phyloP scores from a whole-genome alignment of 1,284 basidiomycete genomes.

The Ustilago shanxiensis region DNA sequence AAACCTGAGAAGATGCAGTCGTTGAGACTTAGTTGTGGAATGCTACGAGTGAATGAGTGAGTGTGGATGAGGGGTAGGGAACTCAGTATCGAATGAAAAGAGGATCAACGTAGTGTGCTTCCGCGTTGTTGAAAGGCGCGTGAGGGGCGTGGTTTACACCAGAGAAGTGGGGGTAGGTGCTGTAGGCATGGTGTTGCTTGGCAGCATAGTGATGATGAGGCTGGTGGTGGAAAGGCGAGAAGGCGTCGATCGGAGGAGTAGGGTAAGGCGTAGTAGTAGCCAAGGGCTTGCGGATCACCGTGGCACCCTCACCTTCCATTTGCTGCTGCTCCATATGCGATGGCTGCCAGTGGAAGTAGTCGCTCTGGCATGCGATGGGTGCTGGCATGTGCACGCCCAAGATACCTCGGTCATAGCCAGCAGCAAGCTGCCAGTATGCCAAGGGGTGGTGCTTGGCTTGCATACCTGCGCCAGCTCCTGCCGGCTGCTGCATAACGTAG shows the following conservation, averaged over 20 bases:
- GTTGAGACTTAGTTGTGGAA: conserved; percentile 5
- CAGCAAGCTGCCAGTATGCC: conserved; percentile 53
- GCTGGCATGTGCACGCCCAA: conserved; percentile 55
- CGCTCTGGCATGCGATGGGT: conserved; percentile 24
- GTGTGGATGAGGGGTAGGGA: background rate
- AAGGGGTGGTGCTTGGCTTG: conserved; percentile 45
- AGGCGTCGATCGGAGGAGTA: conserved; percentile 50
- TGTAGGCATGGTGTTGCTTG: conserved; percentile 19
- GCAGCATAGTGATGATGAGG: conserved; percentile 7
- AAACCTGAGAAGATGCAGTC: background rate
- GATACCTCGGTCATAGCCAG: conserved; percentile 52
- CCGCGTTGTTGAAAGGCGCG: conserved; percentile 56
- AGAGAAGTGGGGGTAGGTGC: conserved; percentile 15
- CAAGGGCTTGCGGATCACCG: conserved; percentile 34
- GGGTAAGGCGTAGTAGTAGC: conserved; percentile 46
- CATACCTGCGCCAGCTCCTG: conserved; percentile 14
- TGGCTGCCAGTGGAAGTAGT: conserved; percentile 52
- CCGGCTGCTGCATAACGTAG: conserved; percentile 38
- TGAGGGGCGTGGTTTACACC: conserved; percentile 31
- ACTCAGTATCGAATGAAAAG: conserved; percentile 47
- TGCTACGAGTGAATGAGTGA: background rate
- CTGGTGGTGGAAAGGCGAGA: conserved; percentile 26
- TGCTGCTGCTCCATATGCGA: conserved; percentile 8
- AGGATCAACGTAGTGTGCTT: conserved; percentile 48
- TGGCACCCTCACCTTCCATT: conserved; percentile 14